Evolutionary conservation across 2,329 filamentous ascomycete genomes (phyloP).

Genomic region (Ramularia endophylla): DNA sequence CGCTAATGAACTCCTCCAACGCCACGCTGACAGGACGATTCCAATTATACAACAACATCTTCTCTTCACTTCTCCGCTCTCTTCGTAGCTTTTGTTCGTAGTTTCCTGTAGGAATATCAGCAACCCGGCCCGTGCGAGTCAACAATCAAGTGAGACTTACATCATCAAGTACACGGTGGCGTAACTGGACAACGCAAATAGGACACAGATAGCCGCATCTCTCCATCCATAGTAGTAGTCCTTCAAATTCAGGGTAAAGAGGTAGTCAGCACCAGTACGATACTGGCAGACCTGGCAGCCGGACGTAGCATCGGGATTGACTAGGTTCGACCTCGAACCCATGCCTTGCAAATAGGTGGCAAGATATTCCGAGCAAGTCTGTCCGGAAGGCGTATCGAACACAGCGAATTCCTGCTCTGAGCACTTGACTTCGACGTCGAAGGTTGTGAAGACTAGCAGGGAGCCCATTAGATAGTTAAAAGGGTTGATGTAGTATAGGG

Average conservation of each 20-base stretch:
- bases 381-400: slow-evolving; percentile 42
- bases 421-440: slow-evolving; percentile 36
- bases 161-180: slow-evolving; percentile 9
- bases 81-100: slow-evolving; percentile 37
- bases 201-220: slow-evolving; percentile 53
- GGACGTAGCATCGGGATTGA: slow-evolving; percentile 53
- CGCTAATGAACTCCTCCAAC: too few species aligned
- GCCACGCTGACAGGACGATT: too few species aligned
- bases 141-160: too few species aligned
- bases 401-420: slow-evolving; percentile 31
- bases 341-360: slow-evolving; percentile 44
- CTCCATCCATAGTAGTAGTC: slow-evolving; percentile 61
- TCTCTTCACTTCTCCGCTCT: slow-evolving; percentile 29
- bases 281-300: slow-evolving; percentile 59
- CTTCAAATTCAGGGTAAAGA: slow-evolving; percentile 52
- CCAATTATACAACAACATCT: not conserved
- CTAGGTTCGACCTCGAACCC: slow-evolving; percentile 42
- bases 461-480: slow-evolving; percentile 39
- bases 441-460: slow-evolving; percentile 35
- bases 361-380: slow-evolving; percentile 56
- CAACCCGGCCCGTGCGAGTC: too few species aligned
- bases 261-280: slow-evolving; percentile 51
- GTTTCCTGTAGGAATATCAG: too few species aligned
- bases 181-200: slow-evolving; percentile 40
- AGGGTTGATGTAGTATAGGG: slow-evolving; percentile 33